Conservation (phyloP, 768 basidiomycete genomes). For the Phylloporus arenicola region DNA sequence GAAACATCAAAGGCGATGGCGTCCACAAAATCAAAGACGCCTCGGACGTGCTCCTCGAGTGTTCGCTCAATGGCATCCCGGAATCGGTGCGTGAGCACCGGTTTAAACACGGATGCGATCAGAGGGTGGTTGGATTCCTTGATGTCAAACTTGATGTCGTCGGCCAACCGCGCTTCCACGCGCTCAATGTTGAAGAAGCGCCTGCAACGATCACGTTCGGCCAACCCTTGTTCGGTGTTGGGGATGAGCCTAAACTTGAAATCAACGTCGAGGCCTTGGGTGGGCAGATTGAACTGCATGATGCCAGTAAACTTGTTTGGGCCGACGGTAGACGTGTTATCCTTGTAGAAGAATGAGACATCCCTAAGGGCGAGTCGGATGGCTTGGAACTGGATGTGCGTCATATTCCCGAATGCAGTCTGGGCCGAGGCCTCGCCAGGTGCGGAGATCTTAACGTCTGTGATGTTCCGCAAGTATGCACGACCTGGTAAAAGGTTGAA, state of each 20-base stretch:
- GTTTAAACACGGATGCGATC: conserved; percentile 56
- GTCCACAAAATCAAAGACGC: conserved; percentile 48
- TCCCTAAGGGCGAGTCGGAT: conserved; percentile 58
- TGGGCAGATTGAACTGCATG: conserved; percentile 55
- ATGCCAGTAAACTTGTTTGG: conserved; percentile 59
- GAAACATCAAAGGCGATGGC: conserved; percentile 54
- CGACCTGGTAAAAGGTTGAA: conserved; percentile 65
- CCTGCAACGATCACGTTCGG: conserved; percentile 40
- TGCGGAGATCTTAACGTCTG: conserved; percentile 51
- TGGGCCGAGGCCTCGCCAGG: conserved; percentile 31
- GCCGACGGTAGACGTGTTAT: conserved; percentile 49
- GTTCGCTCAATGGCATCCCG: conserved; percentile 57
- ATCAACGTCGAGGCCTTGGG: conserved; percentile 64
- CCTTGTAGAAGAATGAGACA: conserved; percentile 70
- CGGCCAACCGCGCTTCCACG: conserved; percentile 48
- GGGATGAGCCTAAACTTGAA: conserved; percentile 62
- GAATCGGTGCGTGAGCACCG: conserved; percentile 52
- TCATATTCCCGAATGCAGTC: conserved; percentile 57
- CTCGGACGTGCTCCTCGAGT: conserved; percentile 50
- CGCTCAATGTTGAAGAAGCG: conserved; percentile 58
- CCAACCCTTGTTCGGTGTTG: conserved; percentile 35
- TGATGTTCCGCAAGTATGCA: conserved; percentile 67
- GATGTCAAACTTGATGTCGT: conserved; percentile 51
- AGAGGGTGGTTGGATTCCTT: conserved; percentile 61
- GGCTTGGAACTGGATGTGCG: conserved; percentile 60